These are phyloP conservation scores for Gillenia trifoliata DNA, from an alignment of 306 rosid species.

Conservation along the genomic window DNA sequence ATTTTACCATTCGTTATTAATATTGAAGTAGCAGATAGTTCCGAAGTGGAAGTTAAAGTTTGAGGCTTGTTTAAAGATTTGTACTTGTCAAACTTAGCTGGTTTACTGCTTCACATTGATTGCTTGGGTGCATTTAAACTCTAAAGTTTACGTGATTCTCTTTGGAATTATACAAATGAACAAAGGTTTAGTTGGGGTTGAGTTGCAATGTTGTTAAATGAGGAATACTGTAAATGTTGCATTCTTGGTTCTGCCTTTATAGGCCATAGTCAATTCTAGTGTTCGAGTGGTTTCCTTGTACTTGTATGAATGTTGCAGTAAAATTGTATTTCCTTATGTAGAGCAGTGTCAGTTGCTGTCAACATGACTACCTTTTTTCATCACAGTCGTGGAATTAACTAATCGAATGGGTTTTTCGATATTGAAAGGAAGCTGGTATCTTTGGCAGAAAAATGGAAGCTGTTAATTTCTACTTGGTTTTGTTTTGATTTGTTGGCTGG, in stretches of 20 bases:
- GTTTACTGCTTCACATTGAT: not conserved
- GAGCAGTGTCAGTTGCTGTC: not conserved
- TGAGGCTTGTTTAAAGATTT: not conserved
- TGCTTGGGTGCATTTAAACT: not conserved
- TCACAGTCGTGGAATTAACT: not conserved
- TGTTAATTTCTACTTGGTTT: not conserved
- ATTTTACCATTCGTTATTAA: too few relatives aligned
- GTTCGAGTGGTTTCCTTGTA: not conserved
- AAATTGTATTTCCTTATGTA: too few relatives aligned
- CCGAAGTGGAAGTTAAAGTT: not conserved
- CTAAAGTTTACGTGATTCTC: not conserved
- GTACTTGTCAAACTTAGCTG: not conserved
- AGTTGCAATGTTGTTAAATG: not conserved
- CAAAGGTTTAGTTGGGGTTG: too few relatives aligned
- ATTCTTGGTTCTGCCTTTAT: not conserved
- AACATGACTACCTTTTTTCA: not conserved
- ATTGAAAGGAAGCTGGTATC: not conserved
- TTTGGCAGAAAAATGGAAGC: not conserved
- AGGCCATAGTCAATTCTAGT: not conserved
- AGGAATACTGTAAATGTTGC: not conserved
- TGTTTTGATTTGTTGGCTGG: not conserved
- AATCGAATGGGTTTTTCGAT: not conserved
- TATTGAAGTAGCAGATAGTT: not conserved
- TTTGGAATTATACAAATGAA: too few relatives aligned
- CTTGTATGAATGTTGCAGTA: not conserved